Evolutionary conservation across 2,329 filamentous ascomycete species (phyloP), one percentile per base, ranked within the genome.

Genomic region (Conoideocrella luteorostrata): DNA sequence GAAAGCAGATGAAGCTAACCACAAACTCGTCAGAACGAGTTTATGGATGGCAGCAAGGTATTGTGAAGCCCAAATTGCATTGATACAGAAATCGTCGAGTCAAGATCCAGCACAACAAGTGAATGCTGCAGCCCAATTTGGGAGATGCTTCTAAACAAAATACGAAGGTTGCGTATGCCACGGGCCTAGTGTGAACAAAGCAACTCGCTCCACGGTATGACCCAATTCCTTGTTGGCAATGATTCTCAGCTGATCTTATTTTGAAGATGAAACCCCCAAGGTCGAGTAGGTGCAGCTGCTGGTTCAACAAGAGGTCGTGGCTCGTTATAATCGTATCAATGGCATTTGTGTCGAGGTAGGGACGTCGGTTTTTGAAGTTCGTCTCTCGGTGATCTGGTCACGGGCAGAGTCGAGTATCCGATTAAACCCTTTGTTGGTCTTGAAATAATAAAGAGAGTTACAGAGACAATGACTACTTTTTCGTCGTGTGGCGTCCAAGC

Each of bases 301-400:
- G 32, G 29, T 23, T 46, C 41, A 41, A 50, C 36, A 5, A 38
- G 43, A 46, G 45, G 50, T 56, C 50, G 56, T 51, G 30, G 51
- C 47, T 57, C 54, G 58, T 61, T 59, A 59, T 53, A 54, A 54
- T 58, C 50, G 55, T 57, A 52, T 51, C 53, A 50, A 54, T 50
- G 50, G 56, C 61, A 64, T 64, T 56, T 56, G 57, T 53, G 49
- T 53, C 24, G 47, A 48, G 50, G 44, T 41, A 45, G 39, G 26
- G 32, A 35, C 23, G 39, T 45, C 43, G 39, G 15, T 26, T 41
- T n/a, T 12, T 36, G 29, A 29, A 35, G 24, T 15, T 47, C 21
- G 47, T 47, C 34, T 32, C n/a, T n/a, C n/a, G n/a, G 18, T 13
- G 13, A 29, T n/a, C n/a, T 34, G 23, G 24, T 41, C 35, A 28